Evolutionary conservation across 164 flowering plant species (phyloP), one percentile per base, ranked within the genome.

Genomic region (Macadamia tetraphylla): DNA sequence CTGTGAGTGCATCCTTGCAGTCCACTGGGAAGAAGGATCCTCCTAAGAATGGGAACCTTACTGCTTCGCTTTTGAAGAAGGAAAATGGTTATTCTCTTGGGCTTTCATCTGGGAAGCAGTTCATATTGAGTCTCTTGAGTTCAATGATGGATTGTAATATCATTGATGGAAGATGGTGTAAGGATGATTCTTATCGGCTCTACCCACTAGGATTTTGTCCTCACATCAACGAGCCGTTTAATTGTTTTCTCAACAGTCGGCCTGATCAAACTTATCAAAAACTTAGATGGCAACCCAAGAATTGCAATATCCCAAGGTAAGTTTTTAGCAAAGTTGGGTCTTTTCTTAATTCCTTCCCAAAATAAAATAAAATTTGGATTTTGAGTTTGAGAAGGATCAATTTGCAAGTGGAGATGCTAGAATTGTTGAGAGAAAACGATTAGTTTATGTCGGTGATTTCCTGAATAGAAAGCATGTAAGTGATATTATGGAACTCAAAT

Each of bases 281-380:
- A n/a, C 73, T 78, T 40, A 92, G 85, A 69, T 94, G 98, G 99
- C 86, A 92, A 77, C 99, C 99, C 6, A 87, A 81, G 44, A 81
- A 77, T 30, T 94, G 99, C 78, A 77, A 66, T 56, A 70, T 94
- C 23, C 99, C 99, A 49, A 88, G 97, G 97, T 92, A 60, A 5
- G 6, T 63, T 51, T 15, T 23, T 58, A 70, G 23, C 2, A n/a
- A 13, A 7, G 48, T 31, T 43, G 11, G 48, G 13, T 9, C 5
- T 62, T 55, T 35, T 60, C 23, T 23, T 23, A 23, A 23, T 23
- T 23, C 23, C 23, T 23, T 23, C 0, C 23, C 23, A 23, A 23
- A 23, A 43, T 0, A 13, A 29, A 29, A 1, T 58, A 7, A 62
- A 15, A 35, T 62, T 40, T 14, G 23, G 29, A 6, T 62, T 62